Evolutionary conservation across 768 basidiomycete species (phyloP).

Genomic region (Kwoniella dejecticola): DNA sequence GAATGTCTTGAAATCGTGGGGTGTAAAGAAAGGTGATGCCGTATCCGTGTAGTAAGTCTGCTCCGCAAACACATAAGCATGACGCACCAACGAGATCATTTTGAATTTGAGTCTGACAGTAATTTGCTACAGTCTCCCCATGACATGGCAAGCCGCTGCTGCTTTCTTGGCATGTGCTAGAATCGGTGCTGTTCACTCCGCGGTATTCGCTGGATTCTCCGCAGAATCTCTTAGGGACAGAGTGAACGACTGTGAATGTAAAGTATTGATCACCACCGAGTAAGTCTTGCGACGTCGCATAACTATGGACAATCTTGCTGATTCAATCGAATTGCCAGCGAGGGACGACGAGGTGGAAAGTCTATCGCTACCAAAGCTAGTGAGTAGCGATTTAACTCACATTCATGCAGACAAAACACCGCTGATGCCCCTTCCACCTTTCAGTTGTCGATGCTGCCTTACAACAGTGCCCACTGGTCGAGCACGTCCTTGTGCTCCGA

Average conservation of each 20-base stretch:
- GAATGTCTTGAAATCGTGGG: constrained; percentile 84
- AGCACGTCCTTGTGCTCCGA: constrained; percentile 85
- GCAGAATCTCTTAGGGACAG: constrained; percentile 92
- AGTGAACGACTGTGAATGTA: constrained; percentile 80
- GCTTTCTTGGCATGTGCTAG: constrained; percentile 97
- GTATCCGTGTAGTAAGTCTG: constrained; percentile 53
- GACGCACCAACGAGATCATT: too few species aligned
- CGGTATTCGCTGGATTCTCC: constrained; percentile 96
- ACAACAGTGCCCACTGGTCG: constrained; percentile 76
- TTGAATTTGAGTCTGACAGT: too few species aligned
- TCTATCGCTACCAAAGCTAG: constrained; percentile 67
- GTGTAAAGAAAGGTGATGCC: constrained; percentile 87
- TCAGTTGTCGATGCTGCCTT: constrained; percentile 88
- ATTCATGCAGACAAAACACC: too few species aligned
- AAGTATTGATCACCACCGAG: constrained; percentile 92
- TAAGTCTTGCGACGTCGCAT: too few species aligned
- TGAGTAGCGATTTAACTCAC: too few species aligned
- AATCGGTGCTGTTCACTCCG: constrained; percentile 94
- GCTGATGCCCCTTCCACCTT: neutral
- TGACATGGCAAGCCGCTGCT: constrained; percentile 76
- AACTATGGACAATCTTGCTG: too few species aligned
- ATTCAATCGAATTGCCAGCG: too few species aligned
- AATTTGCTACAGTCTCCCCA: constrained; percentile 48
- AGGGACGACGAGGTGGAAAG: constrained; percentile 92
- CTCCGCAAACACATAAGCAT: too few species aligned